phyloP scores from a whole-genome alignment of 495 filamentous ascomycete species.

The Articulospora tetracladia region DNA sequence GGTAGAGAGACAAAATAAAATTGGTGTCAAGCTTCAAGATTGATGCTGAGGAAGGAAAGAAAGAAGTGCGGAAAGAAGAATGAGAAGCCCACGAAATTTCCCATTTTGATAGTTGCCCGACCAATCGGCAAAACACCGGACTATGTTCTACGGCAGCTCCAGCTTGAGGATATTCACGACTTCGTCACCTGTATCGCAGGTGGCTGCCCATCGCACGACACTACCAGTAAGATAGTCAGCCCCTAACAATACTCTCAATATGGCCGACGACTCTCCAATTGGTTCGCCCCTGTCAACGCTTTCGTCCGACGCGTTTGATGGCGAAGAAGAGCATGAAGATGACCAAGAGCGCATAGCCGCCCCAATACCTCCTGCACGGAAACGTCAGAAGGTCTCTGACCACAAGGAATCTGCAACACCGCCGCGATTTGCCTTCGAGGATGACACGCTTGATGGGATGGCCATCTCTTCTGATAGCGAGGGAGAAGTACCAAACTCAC shows the following conservation, averaged over 20 bases:
- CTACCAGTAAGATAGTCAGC: neutral
- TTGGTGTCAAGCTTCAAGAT: neutral
- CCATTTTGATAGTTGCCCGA: neutral
- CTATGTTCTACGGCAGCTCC: neutral
- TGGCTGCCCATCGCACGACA: neutral
- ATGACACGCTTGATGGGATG: conserved; percentile 9
- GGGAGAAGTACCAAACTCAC: conserved; percentile 74
- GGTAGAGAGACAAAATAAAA: neutral
- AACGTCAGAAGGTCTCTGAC: conserved; percentile 44
- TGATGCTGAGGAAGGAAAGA: neutral
- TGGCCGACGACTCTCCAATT: conserved; percentile 13
- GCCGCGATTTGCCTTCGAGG: conserved; percentile 28
- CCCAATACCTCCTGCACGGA: conserved; percentile 38
- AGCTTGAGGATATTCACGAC: neutral
- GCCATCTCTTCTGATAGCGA: conserved; percentile 83
- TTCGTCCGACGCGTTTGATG: conserved; percentile 44
- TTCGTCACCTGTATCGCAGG: neutral
- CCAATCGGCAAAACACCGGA: neutral
- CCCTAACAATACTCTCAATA: conserved; percentile 1
- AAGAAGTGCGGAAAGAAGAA: no score
- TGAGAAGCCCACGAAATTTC: neutral
- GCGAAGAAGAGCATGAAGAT: conserved; percentile 33
- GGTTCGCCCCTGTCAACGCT: conserved; percentile 24
- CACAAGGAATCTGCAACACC: conserved; percentile 37
- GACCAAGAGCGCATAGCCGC: conserved; percentile 29